phyloP scores from a whole-genome alignment of 2,329 filamentous ascomycete genomes.

The Torrubiellomyces zombiae region DNA sequence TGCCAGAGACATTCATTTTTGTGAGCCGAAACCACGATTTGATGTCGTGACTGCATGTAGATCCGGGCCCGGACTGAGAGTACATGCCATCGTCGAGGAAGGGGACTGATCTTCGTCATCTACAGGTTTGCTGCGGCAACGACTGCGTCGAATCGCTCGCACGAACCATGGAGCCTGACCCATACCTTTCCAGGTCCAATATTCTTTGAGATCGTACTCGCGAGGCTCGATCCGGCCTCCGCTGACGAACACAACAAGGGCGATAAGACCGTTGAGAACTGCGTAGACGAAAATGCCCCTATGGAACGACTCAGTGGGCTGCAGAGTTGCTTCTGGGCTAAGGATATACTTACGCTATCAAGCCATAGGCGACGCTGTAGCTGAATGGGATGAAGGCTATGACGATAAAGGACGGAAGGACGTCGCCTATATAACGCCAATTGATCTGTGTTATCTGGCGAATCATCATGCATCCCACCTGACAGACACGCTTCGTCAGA shows the following conservation, averaged over 20 bases:
- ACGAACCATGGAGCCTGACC: constrained; percentile 32
- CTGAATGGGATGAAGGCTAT: constrained; percentile 63
- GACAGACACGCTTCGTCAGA: no score
- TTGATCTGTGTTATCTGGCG: constrained; percentile 59
- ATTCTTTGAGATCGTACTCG: constrained; percentile 37
- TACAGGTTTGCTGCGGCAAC: no score
- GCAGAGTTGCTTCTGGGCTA: neutral
- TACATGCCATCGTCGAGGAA: no score
- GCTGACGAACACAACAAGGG: constrained; percentile 25
- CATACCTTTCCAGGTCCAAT: constrained; percentile 35
- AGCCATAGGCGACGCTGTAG: constrained; percentile 62
- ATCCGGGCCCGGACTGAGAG: no score
- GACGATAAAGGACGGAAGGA: constrained; percentile 59
- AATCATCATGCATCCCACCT: constrained; percentile 66
- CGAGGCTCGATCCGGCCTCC: constrained; percentile 26
- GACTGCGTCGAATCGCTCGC: constrained; percentile 15
- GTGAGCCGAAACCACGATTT: no score
- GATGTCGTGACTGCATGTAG: no score
- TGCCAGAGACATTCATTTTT: no score
- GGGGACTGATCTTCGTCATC: no score
- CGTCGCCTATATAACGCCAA: constrained; percentile 61
- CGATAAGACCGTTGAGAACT: constrained; percentile 30
- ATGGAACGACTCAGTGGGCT: constrained; percentile 2
- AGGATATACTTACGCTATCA: constrained; percentile 45
- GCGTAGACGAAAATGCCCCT: constrained; percentile 39